Conservation (phyloP, 331 rosid genomes). For the Erythrophleum ivorense region DNA sequence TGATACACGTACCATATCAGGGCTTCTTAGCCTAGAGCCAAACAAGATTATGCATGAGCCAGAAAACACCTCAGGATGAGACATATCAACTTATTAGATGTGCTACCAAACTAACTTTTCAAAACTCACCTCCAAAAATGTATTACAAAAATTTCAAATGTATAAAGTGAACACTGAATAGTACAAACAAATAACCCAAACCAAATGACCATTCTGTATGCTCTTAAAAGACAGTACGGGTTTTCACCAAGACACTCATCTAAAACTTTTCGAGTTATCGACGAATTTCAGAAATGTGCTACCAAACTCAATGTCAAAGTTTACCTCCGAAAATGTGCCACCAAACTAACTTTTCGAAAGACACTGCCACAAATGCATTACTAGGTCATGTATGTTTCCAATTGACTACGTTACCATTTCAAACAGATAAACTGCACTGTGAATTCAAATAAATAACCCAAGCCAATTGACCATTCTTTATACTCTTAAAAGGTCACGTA, state of each 20-base stretch:
- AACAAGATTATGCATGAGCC: constrained; percentile 26
- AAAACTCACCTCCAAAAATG: background rate
- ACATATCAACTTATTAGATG: background rate
- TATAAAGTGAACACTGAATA: background rate
- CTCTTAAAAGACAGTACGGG: background rate
- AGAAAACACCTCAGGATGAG: background rate
- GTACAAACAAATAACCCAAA: background rate
- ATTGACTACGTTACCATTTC: background rate
- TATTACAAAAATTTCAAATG: background rate
- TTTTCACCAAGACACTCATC: background rate
- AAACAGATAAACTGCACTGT: background rate
- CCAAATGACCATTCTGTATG: background rate
- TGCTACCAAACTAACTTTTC: background rate
- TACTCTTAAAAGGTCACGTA: background rate
- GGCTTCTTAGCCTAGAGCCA: background rate
- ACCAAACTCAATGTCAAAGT: background rate
- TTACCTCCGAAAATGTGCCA: background rate
- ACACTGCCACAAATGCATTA: constrained; percentile 3
- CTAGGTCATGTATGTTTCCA: background rate
- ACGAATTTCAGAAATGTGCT: background rate
- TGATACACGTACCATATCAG: no score
- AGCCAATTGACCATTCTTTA: background rate
- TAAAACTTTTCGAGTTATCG: background rate
- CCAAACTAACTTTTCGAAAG: constrained; percentile 2
- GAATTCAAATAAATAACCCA: background rate